A percentile compares a stretch with the other conserved stretches of the same genome.
These are phyloP conservation scores for Lipomyces mesembrius DNA, from an alignment of 805 yeast genomes.

Conservation along the genomic window DNA sequence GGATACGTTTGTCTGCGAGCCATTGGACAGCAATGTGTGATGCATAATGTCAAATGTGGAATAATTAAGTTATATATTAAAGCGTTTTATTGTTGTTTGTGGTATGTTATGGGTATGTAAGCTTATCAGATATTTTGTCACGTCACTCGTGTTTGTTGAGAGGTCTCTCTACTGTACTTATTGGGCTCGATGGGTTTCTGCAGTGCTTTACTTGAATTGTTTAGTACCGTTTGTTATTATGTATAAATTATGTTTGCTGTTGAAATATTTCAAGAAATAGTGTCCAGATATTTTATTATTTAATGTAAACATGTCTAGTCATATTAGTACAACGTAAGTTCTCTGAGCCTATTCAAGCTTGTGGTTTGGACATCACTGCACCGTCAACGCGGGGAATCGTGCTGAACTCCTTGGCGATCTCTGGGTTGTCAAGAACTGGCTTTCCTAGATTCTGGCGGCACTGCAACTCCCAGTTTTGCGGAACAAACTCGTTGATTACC, in stretches of 20 bases:
- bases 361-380: constrained; percentile 22
- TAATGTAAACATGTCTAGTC: neutral
- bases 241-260: neutral
- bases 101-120: neutral
- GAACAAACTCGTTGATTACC: constrained; percentile 19
- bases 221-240: neutral
- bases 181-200: neutral
- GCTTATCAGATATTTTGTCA: neutral
- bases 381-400: constrained; percentile 6
- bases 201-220: neutral
- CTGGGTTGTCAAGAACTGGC: constrained; percentile 27
- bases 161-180: neutral
- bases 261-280: neutral
- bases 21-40: neutral
- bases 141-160: no score
- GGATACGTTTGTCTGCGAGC: neutral
- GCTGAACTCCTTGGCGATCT: constrained; percentile 20
- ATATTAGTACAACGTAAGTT: neutral
- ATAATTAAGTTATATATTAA: neutral
- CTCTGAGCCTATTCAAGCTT: constrained; percentile 8
- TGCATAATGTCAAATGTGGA: neutral
- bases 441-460: constrained; percentile 32
- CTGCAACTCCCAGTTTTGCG: constrained; percentile 29
- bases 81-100: neutral
- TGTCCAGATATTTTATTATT: neutral